A percentile compares a stretch with the other conserved stretches of the same genome.
These are phyloP conservation scores for Kregervanrija fluxuum DNA, from an alignment of 805 yeast genomes.

Conservation along the genomic window DNA sequence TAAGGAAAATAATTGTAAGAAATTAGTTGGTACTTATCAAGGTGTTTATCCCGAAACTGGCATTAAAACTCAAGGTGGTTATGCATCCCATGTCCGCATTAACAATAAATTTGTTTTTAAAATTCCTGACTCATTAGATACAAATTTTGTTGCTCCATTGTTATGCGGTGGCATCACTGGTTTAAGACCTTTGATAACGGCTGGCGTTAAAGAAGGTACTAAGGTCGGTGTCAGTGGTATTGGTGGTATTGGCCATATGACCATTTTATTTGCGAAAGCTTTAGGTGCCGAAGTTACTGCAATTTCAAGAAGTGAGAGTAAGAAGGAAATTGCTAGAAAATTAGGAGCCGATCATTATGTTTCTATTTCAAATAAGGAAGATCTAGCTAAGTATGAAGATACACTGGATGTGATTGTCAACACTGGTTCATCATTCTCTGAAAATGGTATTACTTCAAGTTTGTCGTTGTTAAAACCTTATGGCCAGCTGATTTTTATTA, in stretches of 20 bases:
- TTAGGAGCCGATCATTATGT: constrained; percentile 49
- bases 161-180: constrained; percentile 53
- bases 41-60: constrained; percentile 38
- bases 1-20: constrained; percentile 43
- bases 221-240: constrained; percentile 43
- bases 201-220: constrained; percentile 41
- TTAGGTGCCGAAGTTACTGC: constrained; percentile 55
- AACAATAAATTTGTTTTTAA: constrained; percentile 39
- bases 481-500: constrained; percentile 21
- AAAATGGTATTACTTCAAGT: constrained; percentile 17
- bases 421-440: constrained; percentile 38
- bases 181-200: constrained; percentile 37
- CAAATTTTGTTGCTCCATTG: constrained; percentile 42
- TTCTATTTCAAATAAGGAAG: constrained; percentile 44
- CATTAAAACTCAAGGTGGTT: constrained; percentile 40
- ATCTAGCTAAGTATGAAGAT: constrained; percentile 28
- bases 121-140: constrained; percentile 39
- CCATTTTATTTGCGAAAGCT: constrained; percentile 47
- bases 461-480: constrained; percentile 17
- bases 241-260: constrained; percentile 43
- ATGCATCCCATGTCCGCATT: constrained; percentile 39
- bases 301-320: constrained; percentile 42
- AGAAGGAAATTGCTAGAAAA: constrained; percentile 39
- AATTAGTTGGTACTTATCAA: constrained; percentile 45
- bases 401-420: constrained; percentile 38